Conservation (phyloP, 768 basidiomycete genomes). For the Psilocybe cyanescens region DNA sequence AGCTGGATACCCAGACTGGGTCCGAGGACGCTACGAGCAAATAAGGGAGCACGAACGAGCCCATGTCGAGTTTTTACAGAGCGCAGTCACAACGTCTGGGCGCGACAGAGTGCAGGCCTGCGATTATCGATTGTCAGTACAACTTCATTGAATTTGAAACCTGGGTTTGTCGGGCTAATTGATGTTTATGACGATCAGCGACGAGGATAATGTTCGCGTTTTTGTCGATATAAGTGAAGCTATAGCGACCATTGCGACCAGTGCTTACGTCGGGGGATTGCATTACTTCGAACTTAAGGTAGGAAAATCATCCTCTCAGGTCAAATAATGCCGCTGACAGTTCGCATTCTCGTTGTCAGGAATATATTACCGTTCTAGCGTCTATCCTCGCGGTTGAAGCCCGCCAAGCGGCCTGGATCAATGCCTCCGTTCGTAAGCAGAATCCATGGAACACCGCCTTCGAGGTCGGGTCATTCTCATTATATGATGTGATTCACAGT, state of each 20-base stretch:
- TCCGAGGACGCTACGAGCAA: slow-evolving; percentile 52
- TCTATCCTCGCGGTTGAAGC: slow-evolving; percentile 65
- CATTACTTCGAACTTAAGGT: slow-evolving; percentile 48
- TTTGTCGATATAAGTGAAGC: slow-evolving; percentile 55
- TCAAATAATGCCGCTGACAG: background rate
- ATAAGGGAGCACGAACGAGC: slow-evolving; percentile 55
- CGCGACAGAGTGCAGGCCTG: slow-evolving; percentile 51
- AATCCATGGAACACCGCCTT: slow-evolving; percentile 63
- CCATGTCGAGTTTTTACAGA: slow-evolving; percentile 43
- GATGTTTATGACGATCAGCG: slow-evolving; percentile 16
- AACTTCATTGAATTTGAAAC: background rate
- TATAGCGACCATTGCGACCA: slow-evolving; percentile 59
- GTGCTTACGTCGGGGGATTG: slow-evolving; percentile 63
- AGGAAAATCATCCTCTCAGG: slow-evolving; percentile 3
- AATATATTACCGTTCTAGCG: slow-evolving; percentile 55
- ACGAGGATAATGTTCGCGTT: slow-evolving; percentile 46
- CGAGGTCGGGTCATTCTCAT: slow-evolving; percentile 42
- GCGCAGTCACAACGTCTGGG: slow-evolving; percentile 43
- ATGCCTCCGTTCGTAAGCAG: slow-evolving; percentile 47
- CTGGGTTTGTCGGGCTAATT: background rate
- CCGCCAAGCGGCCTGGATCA: slow-evolving; percentile 68
- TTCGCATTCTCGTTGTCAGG: slow-evolving; percentile 10
- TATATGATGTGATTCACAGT: background rate
- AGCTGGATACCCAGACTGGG: slow-evolving; percentile 52
- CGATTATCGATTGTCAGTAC: slow-evolving; percentile 60